Conservation (phyloP, 2,329 filamentous ascomycete genomes). For the Cordyceps cicadae region DNA sequence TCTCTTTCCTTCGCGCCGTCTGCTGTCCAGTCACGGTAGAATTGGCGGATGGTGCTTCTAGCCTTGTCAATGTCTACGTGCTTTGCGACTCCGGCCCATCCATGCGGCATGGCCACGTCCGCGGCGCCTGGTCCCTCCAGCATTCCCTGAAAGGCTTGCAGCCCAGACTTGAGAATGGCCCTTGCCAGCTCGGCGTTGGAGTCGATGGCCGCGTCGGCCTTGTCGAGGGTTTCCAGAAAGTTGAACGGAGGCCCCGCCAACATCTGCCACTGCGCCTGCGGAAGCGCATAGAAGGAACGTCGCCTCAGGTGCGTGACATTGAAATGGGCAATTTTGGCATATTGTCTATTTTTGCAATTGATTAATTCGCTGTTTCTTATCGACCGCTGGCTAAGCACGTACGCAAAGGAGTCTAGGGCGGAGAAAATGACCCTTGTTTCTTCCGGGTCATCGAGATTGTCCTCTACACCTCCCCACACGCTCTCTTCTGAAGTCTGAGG, state of each 20-base stretch:
- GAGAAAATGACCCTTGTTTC: constrained; percentile 73
- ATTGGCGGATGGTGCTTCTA: constrained; percentile 82
- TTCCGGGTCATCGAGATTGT: constrained; percentile 53
- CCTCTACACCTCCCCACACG: constrained; percentile 10
- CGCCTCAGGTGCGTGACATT: constrained; percentile 86
- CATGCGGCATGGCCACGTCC: constrained; percentile 41
- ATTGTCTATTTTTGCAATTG: constrained; percentile 52
- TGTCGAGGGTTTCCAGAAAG: constrained; percentile 67
- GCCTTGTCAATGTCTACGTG: constrained; percentile 79
- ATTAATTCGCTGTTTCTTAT: not conserved
- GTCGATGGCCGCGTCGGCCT: constrained; percentile 82
- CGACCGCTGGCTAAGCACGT: constrained; percentile 29
- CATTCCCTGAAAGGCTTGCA: constrained; percentile 57
- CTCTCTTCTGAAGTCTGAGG: not conserved
- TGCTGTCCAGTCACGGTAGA: constrained; percentile 88
- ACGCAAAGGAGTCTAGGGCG: constrained; percentile 86
- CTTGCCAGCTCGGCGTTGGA: constrained; percentile 76
- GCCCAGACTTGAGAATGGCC: constrained; percentile 62
- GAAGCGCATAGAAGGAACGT: constrained; percentile 87
- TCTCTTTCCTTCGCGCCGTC: constrained; percentile 67
- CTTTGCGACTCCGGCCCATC: constrained; percentile 65
- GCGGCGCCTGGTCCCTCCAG: constrained; percentile 27
- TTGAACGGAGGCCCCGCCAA: constrained; percentile 76
- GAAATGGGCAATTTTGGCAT: constrained; percentile 75
- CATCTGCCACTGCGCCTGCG: constrained; percentile 73